Evolutionary conservation across 1,284 basidiomycete genomes (phyloP).

Genomic region (Rhodotorula mucilaginosa): DNA sequence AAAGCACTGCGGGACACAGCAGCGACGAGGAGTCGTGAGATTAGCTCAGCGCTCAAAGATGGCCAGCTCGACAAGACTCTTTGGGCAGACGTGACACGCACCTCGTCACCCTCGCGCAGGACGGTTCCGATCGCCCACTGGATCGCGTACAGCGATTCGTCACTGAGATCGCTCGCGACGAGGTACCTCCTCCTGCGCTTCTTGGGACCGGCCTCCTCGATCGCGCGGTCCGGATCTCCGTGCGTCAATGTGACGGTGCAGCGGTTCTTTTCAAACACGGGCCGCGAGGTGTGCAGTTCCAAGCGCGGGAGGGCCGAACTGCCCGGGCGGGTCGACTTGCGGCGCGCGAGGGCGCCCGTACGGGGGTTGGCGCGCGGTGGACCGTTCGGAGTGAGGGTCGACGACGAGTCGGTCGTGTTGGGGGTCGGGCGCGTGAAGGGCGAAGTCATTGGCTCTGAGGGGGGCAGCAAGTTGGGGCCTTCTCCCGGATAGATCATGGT

Average conservation of each 20-base stretch:
- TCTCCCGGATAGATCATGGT: slow-evolving; percentile 69
- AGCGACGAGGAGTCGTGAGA: not conserved
- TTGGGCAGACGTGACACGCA: slow-evolving; percentile 51
- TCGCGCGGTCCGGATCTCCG: slow-evolving; percentile 54
- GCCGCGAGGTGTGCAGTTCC: slow-evolving; percentile 53
- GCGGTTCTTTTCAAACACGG: slow-evolving; percentile 82
- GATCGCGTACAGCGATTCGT: slow-evolving; percentile 85
- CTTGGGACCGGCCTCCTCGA: slow-evolving; percentile 56
- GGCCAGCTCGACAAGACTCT: not conserved
- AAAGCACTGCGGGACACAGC: slow-evolving; percentile 47
- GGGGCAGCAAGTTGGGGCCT: slow-evolving; percentile 78
- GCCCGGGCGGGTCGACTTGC: slow-evolving; percentile 22
- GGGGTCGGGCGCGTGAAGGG: slow-evolving; percentile 44
- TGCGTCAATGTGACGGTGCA: slow-evolving; percentile 88
- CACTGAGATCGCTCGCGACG: slow-evolving; percentile 88
- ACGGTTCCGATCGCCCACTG: slow-evolving; percentile 86
- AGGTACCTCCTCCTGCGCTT: slow-evolving; percentile 72
- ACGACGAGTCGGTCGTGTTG: not conserved
- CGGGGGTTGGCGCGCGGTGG: slow-evolving; percentile 17
- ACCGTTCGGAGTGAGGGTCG: not conserved
- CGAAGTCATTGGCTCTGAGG: slow-evolving; percentile 51
- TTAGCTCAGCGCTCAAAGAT: too few species aligned
- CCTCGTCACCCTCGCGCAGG: slow-evolving; percentile 86
- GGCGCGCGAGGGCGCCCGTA: slow-evolving; percentile 21
- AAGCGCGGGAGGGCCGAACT: slow-evolving; percentile 2